Percentiles rank a stretch among this genome's conserved stretches.
phyloP scores from a whole-genome alignment of 768 basidiomycete species.

The Boletellus emodensis region DNA sequence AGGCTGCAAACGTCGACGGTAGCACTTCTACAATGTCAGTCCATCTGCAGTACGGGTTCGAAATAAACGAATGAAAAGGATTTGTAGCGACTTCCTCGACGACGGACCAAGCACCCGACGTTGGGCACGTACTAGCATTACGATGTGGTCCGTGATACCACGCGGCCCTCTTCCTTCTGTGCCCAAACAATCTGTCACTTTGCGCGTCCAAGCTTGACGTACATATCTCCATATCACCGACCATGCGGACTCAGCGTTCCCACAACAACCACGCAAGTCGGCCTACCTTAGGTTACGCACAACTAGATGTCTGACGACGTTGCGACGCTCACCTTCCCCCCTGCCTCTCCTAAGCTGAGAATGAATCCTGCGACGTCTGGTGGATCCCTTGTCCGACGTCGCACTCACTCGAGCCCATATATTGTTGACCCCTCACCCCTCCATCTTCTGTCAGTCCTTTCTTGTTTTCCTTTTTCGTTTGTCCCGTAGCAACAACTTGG shows the following conservation, averaged over 20 bases:
- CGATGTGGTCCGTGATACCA: constrained; percentile 10
- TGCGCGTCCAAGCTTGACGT: constrained; percentile 45
- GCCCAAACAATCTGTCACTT: constrained; percentile 38
- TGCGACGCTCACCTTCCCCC: no score
- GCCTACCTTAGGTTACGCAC: constrained; percentile 23
- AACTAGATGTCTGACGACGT: constrained; percentile 27
- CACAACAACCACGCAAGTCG: constrained; percentile 47
- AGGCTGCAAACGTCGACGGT: no score
- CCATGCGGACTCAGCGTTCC: constrained; percentile 32
- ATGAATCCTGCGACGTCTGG: constrained; percentile 48
- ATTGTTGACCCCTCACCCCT: no score
- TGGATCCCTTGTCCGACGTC: constrained; percentile 5
- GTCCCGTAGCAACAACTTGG: constrained; percentile 10
- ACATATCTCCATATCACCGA: constrained; percentile 36
- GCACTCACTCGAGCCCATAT: neutral
- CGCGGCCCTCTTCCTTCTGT: neutral
- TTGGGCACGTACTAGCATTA: constrained; percentile 28
- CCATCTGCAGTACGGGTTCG: constrained; percentile 21
- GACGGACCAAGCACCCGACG: constrained; percentile 18
- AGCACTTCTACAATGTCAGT: constrained; percentile 22
- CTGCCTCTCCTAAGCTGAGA: no score
- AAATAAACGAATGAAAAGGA: constrained; percentile 2
- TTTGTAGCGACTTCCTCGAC: constrained; percentile 28
- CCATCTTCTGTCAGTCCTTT: neutral
- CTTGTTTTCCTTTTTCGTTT: neutral